Percentiles rank a stretch among this genome's conserved stretches.
These are phyloP conservation scores for Aspergillus egyptiacus DNA, from an alignment of 495 filamentous ascomycete genomes.

Conservation along the genomic window DNA sequence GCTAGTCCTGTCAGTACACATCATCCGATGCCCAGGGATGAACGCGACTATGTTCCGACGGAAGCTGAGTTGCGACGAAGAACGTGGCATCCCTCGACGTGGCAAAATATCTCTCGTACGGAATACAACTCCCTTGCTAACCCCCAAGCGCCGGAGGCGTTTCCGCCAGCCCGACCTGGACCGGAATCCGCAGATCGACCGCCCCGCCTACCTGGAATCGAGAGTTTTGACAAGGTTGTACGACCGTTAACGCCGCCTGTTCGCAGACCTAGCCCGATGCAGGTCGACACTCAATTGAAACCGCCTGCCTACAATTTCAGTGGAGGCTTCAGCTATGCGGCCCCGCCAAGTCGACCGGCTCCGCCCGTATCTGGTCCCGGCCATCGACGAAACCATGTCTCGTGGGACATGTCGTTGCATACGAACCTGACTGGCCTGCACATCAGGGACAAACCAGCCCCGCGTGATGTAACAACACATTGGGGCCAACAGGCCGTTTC, in stretches of 20 bases:
- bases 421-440: slow-evolving; percentile 68
- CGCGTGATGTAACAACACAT: slow-evolving; percentile 48
- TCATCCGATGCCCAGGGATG: slow-evolving; percentile 58
- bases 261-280: slow-evolving; percentile 62
- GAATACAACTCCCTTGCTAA: slow-evolving; percentile 55
- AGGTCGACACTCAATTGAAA: slow-evolving; percentile 49
- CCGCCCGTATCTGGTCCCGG: slow-evolving; percentile 47
- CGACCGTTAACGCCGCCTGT: slow-evolving; percentile 57
- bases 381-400: slow-evolving; percentile 55
- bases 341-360: slow-evolving; percentile 41
- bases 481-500: slow-evolving; percentile 49
- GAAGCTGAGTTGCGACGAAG: slow-evolving; percentile 75
- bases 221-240: slow-evolving; percentile 72
- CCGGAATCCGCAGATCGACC: slow-evolving; percentile 45
- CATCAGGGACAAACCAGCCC: slow-evolving; percentile 46
- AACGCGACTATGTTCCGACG: slow-evolving; percentile 51
- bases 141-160: slow-evolving; percentile 56
- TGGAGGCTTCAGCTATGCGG: slow-evolving; percentile 40
- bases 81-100: slow-evolving; percentile 86
- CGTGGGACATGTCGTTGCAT: slow-evolving; percentile 74
- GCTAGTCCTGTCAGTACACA: slow-evolving; percentile 67
- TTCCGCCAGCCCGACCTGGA: slow-evolving; percentile 45
- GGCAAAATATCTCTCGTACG: slow-evolving; percentile 51
- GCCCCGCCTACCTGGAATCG: slow-evolving; percentile 76
- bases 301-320: slow-evolving; percentile 31